phyloP scores from a whole-genome alignment of 306 rosid species.

The Erythrophleum fordii region DNA sequence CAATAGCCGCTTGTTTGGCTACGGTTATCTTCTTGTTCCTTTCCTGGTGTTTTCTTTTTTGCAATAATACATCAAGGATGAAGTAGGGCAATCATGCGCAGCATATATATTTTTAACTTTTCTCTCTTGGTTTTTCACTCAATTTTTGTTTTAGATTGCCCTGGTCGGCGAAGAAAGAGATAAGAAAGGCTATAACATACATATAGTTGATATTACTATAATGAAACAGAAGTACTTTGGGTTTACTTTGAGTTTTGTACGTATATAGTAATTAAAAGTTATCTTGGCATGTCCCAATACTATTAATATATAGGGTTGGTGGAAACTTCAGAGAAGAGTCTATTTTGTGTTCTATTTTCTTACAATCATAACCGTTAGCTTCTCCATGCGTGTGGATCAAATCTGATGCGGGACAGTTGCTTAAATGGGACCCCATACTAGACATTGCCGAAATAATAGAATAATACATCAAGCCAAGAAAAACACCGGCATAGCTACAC shows the following conservation, averaged over 20 bases:
- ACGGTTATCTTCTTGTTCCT: not conserved
- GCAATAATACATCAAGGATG: not conserved
- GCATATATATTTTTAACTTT: too few relatives aligned
- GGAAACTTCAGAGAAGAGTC: too few relatives aligned
- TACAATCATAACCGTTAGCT: not conserved
- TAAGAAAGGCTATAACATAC: too few relatives aligned
- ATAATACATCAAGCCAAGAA: not conserved
- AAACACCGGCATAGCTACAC: not conserved
- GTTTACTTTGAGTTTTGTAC: too few relatives aligned
- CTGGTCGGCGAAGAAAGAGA: not conserved
- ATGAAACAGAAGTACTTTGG: not conserved
- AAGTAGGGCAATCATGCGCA: not conserved
- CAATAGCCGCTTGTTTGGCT: not conserved
- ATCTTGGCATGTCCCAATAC: too few relatives aligned
- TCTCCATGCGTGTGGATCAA: not conserved
- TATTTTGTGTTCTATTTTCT: too few relatives aligned
- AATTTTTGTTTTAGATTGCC: not conserved
- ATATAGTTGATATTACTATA: too few relatives aligned
- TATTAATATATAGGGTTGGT: too few relatives aligned
- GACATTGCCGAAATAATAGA: not conserved
- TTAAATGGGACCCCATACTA: conserved; percentile 1
- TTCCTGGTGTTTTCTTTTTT: not conserved
- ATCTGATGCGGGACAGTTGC: not conserved
- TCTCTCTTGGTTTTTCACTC: not conserved
- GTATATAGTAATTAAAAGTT: not conserved